Base-by-base conservation (phyloP, 768 basidiomycete species). In the Leucocoprinus sp. region DNA sequence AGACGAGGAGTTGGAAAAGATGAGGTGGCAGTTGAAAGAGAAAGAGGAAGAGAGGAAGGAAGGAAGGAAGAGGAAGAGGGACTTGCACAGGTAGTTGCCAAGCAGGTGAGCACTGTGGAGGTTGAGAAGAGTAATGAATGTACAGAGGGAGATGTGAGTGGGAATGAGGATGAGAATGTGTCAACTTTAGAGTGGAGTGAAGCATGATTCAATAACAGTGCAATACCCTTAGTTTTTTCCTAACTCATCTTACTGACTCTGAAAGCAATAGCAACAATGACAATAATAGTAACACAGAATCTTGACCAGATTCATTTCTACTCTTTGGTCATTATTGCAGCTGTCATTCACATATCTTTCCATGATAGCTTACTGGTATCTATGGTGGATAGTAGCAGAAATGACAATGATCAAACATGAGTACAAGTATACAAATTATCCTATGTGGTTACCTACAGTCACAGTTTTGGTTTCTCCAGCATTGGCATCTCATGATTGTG, bases 21-120 rank as follows among this genome's bases (percentile, higher is more conserved):
- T 72, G 61, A 55, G 63, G 34, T 63, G 68, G 41, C 64, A 66
- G 40, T 62, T 70, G 42, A 70, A 64, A 49, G 68, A 76, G 56
- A 69, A 66, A 48, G 71, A 68, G 48, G 63, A 64, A 15, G 64
- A 64, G 42, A 54, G 58, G 37, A 55, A 60, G 48, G 58, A 35
- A 55, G 59, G 48, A 59, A 61, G 48, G 55, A 61, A 48, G 59
- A 64, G 31, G 49, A 29, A 21, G 53, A 59, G 48, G 41, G 41
- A 31, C 57, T 53, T 28, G 59, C 55, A 45, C 51, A 61, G 27
- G 60, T 59, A 41, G 57, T 53, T 37, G 54, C 52, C 49, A 54
- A 29, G 39, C 52, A 3, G 60, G 37, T 18, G 26, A 27, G 40
- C 5, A 31, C 19, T 3, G 21, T 21, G 9, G 45, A 60, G 39